Evolutionary conservation across 257 asterid species (phyloP).

Genomic region (Nicotiana tabacum): DNA sequence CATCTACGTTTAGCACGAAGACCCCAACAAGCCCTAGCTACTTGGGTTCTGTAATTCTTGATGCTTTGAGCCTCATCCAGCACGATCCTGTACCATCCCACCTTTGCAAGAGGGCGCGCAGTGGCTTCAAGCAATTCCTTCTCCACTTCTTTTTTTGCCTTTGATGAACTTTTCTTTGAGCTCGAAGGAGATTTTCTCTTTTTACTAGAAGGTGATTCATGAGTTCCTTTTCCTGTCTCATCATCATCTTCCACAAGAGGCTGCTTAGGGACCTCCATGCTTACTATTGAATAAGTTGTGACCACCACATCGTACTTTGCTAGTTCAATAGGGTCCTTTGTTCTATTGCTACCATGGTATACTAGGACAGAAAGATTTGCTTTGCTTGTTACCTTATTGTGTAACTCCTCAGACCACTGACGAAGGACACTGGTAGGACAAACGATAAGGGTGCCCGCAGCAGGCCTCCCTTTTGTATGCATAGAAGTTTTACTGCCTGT

Average conservation of each 20-base stretch:
- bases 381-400: constrained; percentile 67
- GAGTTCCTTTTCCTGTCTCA: constrained; percentile 30
- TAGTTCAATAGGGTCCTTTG: constrained; percentile 81
- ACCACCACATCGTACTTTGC: constrained; percentile 91
- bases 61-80: constrained; percentile 99
- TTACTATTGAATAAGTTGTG: constrained; percentile 93
- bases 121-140: constrained; percentile 45
- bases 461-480: constrained; percentile 66
- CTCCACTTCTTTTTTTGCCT: constrained; percentile 56
- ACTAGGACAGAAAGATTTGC: constrained; percentile 85
- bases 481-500: constrained; percentile 20
- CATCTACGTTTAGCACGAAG: constrained; percentile 98
- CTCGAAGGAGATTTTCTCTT: constrained; percentile 57
- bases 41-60: constrained; percentile 90
- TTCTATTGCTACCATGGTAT: constrained; percentile 84
- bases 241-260: constrained; percentile 78
- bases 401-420: constrained; percentile 95
- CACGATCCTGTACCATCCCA: constrained; percentile 97
- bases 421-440: constrained; percentile 99
- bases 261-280: constrained; percentile 99
- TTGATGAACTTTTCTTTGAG: constrained; percentile 43
- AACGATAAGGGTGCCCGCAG: constrained; percentile 94
- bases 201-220: constrained; percentile 36
- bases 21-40: constrained; percentile 99
- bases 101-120: constrained; percentile 91